A percentile compares a stretch with the other conserved stretches of the same genome.
These are phyloP conservation scores for Penicillium bovifimosum DNA, from an alignment of 495 filamentous ascomycete species.

Conservation along the genomic window DNA sequence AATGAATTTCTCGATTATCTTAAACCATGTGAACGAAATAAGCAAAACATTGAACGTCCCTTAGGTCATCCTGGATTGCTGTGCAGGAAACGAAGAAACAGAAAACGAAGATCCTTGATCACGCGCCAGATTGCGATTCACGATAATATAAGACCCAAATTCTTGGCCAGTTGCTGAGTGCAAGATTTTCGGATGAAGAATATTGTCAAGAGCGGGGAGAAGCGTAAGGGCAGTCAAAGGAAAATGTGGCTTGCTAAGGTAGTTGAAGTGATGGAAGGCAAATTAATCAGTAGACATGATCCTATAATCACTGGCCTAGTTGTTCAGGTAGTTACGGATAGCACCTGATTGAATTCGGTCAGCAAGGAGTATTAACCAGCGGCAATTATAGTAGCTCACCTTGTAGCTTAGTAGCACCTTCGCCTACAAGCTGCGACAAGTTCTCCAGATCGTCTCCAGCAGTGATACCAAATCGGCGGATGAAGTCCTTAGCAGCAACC, in stretches of 20 bases:
- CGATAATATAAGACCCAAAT: constrained; percentile 1
- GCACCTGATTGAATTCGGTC: constrained; percentile 43
- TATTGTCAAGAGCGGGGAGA: constrained; percentile 5
- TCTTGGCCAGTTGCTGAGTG: constrained; percentile 5
- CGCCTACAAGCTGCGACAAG: constrained; percentile 70
- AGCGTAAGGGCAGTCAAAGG: background rate
- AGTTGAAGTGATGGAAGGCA: constrained; percentile 16
- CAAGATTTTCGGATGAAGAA: background rate
- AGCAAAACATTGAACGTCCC: constrained; percentile 6
- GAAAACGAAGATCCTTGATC: background rate
- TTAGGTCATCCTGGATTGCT: constrained; percentile 10
- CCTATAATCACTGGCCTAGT: constrained; percentile 33
- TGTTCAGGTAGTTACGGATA: constrained; percentile 77
- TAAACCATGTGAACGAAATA: constrained; percentile 13
- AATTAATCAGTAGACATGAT: constrained; percentile 8
- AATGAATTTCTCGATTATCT: constrained; percentile 20
- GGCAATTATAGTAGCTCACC: constrained; percentile 37
- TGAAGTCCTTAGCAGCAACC: constrained; percentile 86
- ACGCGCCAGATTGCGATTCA: constrained; percentile 10
- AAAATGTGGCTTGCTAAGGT: constrained; percentile 25
- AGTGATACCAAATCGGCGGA: constrained; percentile 89
- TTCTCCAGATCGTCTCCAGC: constrained; percentile 94
- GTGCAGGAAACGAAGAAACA: constrained; percentile 6
- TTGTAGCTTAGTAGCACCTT: constrained; percentile 78
- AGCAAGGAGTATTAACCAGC: background rate